Evolutionary conservation across 352 stramenopile species (phyloP).

Genomic region (Elongisporangium anandrum): DNA sequence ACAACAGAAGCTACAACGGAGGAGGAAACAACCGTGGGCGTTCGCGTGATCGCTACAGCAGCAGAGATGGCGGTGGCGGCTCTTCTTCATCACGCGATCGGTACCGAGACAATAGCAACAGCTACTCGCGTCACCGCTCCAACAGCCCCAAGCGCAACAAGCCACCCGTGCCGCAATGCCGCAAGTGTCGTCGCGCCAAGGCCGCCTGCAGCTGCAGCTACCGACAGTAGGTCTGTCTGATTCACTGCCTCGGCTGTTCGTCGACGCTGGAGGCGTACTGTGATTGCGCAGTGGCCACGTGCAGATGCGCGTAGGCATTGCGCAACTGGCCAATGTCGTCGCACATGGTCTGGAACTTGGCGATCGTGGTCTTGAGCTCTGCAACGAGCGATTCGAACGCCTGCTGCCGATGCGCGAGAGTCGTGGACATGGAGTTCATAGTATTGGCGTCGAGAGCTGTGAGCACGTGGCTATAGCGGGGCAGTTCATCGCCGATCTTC

Average conservation of each 20-base stretch:
- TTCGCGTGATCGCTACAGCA: constrained; percentile 21
- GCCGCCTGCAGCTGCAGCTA: constrained; percentile 52
- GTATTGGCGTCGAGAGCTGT: constrained; percentile 12
- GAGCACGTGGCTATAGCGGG: constrained; percentile 22
- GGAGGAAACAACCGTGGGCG: constrained; percentile 7
- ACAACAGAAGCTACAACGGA: constrained; percentile 6
- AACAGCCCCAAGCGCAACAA: constrained; percentile 26
- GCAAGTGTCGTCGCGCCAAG: constrained; percentile 46
- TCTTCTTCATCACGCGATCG: neutral
- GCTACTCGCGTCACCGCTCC: neutral
- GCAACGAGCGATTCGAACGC: constrained; percentile 22
- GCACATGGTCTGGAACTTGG: constrained; percentile 18
- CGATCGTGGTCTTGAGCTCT: constrained; percentile 16
- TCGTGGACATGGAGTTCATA: constrained; percentile 1
- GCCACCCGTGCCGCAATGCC: constrained; percentile 38
- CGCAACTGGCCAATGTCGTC: constrained; percentile 23
- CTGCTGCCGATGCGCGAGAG: constrained; percentile 8
- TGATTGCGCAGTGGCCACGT: neutral
- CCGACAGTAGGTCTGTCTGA: constrained; percentile 17
- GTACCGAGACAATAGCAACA: neutral
- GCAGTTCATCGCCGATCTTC: constrained; percentile 38
- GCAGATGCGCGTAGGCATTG: constrained; percentile 21
- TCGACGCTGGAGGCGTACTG: neutral
- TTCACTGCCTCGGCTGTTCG: neutral
- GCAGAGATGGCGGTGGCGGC: constrained; percentile 8